phyloP scores from a whole-genome alignment of 768 basidiomycete genomes.

The Roridomyces roridus region DNA sequence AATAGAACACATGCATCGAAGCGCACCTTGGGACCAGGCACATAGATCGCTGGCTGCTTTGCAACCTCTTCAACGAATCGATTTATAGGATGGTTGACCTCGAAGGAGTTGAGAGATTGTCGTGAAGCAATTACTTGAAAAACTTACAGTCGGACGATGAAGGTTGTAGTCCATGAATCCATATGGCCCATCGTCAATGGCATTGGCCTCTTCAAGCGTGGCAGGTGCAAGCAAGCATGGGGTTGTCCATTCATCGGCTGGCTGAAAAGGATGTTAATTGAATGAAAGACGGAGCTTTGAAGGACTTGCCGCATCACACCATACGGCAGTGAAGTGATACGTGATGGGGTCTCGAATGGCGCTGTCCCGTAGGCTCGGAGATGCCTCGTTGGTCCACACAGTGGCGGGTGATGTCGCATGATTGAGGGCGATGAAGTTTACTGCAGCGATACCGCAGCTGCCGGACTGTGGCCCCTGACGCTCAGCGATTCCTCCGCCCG shows the following conservation, averaged over 20 bases:
- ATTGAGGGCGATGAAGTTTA: neutral
- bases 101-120: neutral
- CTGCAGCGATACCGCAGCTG: conserved; percentile 9
- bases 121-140: neutral
- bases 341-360: neutral
- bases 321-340: neutral
- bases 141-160: conserved; percentile 10
- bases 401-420: neutral
- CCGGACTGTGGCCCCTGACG: neutral
- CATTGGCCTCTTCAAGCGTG: neutral
- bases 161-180: conserved; percentile 23
- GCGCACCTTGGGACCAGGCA: neutral
- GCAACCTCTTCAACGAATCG: neutral
- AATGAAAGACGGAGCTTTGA: neutral
- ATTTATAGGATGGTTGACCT: conserved; percentile 17
- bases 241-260: neutral
- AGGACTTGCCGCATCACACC: neutral
- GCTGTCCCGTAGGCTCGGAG: neutral
- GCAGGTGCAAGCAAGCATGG: neutral
- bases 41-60: neutral
- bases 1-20: too few species aligned
- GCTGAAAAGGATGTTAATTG: neutral
- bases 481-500: neutral
- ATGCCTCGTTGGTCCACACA: neutral
- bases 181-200: conserved; percentile 4